Percentiles rank a stretch among this genome's conserved stretches.
Evolutionary conservation across 345 rosid species (phyloP).

Genomic region (Erodium maritimum): DNA sequence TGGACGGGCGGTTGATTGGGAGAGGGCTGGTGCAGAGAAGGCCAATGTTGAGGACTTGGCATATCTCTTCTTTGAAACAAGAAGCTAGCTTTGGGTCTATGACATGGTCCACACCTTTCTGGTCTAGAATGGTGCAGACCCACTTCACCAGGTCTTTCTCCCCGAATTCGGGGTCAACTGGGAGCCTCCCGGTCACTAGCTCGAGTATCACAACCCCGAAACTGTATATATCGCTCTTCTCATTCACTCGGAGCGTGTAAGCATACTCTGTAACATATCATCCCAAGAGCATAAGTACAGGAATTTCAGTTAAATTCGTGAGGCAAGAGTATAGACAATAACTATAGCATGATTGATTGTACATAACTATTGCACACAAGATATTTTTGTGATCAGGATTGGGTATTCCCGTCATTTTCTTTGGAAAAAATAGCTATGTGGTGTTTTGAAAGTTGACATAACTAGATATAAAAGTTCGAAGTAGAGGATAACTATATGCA

Average conservation of each 20-base stretch:
- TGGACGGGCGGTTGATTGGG: conserved; percentile 88
- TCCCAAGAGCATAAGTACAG: no score
- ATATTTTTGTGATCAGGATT: no score
- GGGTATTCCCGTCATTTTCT: no score
- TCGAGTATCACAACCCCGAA: conserved; percentile 93
- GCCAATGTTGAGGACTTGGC: conserved; percentile 77
- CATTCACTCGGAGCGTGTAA: conserved; percentile 91
- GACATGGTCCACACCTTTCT: conserved; percentile 71
- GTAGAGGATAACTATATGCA: no score
- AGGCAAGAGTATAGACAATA: no score
- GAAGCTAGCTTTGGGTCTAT: conserved; percentile 69
- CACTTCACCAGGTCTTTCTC: conserved; percentile 92
- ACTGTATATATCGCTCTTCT: conserved; percentile 98
- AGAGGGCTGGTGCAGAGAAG: conserved; percentile 78
- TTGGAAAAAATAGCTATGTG: no score
- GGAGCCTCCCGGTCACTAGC: conserved; percentile 73
- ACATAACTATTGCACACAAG: no score
- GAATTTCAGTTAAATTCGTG: no score
- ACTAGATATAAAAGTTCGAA: no score
- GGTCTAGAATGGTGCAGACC: conserved; percentile 69
- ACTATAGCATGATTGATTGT: no score
- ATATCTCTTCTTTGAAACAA: conserved; percentile 75
- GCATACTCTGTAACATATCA: conserved; percentile 98
- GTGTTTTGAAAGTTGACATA: no score
- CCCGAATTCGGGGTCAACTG: conserved; percentile 74